These are phyloP conservation scores for Talaromyces sp. DNA, from an alignment of 2,329 filamentous ascomycete genomes.

Conservation along the genomic window DNA sequence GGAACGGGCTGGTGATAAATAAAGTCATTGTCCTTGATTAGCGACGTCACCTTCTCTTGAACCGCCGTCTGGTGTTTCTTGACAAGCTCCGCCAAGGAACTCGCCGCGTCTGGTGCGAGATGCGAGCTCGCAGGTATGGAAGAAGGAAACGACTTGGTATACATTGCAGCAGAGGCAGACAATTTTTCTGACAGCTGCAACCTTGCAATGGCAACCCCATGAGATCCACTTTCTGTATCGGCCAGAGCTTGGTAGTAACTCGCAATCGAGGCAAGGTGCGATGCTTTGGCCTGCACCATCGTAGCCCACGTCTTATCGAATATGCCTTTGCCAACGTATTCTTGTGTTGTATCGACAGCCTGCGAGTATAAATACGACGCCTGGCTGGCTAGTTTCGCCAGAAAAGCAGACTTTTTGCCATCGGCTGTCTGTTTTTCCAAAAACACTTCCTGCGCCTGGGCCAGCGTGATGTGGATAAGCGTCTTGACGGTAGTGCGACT, in stretches of 20 bases:
- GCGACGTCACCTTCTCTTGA: conserved; percentile 70
- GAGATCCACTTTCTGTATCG: conserved; percentile 81
- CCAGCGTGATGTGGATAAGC: conserved; percentile 85
- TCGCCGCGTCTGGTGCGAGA: conserved; percentile 71
- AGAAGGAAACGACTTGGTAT: conserved; percentile 73
- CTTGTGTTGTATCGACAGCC: conserved; percentile 82
- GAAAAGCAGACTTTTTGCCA: conserved; percentile 82
- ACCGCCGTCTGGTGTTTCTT: conserved; percentile 76
- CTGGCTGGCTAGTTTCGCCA: conserved; percentile 91
- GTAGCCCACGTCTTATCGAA: conserved; percentile 93
- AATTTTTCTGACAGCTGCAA: conserved; percentile 74
- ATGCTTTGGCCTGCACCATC: conserved; percentile 66
- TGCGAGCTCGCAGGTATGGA: conserved; percentile 78
- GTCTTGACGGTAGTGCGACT: conserved; percentile 95
- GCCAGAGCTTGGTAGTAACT: conserved; percentile 91
- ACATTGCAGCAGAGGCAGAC: conserved; percentile 70
- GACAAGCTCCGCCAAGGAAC: conserved; percentile 69
- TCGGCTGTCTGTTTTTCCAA: conserved; percentile 92
- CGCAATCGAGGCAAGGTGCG: conserved; percentile 75
- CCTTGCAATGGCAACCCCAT: conserved; percentile 78
- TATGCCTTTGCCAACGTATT: conserved; percentile 82
- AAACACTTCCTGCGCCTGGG: conserved; percentile 95
- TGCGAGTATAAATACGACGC: conserved; percentile 83
- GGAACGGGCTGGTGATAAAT: conserved; percentile 95
- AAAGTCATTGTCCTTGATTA: conserved; percentile 92